phyloP scores from a whole-genome alignment of 2,329 filamentous ascomycete species.

The Trichoderma arundinaceum region DNA sequence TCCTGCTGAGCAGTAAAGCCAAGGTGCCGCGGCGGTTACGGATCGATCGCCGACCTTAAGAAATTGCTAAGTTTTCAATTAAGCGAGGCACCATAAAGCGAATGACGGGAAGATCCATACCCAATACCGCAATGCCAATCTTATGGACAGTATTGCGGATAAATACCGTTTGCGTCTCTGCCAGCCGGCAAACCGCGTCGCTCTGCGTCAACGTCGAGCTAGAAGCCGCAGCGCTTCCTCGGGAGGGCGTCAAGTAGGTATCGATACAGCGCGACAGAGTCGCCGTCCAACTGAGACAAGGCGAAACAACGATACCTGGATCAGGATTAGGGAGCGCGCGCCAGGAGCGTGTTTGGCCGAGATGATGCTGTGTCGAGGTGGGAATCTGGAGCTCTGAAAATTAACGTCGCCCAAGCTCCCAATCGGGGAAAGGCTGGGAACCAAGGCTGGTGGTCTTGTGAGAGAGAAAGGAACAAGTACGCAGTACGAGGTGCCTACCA shows the following conservation, averaged over 20 bases:
- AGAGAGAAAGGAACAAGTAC: conserved; percentile 5
- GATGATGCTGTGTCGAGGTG: conserved; percentile 21
- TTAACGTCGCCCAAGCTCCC: conserved; percentile 25
- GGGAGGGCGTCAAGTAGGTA: conserved; percentile 1
- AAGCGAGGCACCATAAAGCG: neutral
- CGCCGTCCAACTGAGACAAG: conserved; percentile 8
- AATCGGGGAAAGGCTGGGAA: conserved; percentile 26
- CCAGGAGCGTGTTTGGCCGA: conserved; percentile 20
- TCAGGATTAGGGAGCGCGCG: conserved; percentile 8
- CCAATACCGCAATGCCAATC: neutral
- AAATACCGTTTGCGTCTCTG: conserved; percentile 6
- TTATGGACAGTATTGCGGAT: neutral
- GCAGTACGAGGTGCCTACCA: neutral
- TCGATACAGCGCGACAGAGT: neutral
- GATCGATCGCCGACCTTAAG: conserved; percentile 12
- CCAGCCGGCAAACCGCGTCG: conserved; percentile 27
- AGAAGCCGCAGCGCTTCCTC: conserved; percentile 19
- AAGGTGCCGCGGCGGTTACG: conserved; percentile 10
- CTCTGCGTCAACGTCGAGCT: conserved; percentile 15
- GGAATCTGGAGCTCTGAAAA: conserved; percentile 29
- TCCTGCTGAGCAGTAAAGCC: conserved; percentile 11
- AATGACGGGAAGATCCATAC: conserved; percentile 4
- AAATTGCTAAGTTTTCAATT: neutral
- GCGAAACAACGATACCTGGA: conserved; percentile 13
- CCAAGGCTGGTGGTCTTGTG: conserved; percentile 15